A percentile compares a stretch with the other conserved stretches of the same genome.
These are phyloP conservation scores for Colletotrichum sp. DNA, from an alignment of 2,329 filamentous ascomycete species.

Conservation along the genomic window DNA sequence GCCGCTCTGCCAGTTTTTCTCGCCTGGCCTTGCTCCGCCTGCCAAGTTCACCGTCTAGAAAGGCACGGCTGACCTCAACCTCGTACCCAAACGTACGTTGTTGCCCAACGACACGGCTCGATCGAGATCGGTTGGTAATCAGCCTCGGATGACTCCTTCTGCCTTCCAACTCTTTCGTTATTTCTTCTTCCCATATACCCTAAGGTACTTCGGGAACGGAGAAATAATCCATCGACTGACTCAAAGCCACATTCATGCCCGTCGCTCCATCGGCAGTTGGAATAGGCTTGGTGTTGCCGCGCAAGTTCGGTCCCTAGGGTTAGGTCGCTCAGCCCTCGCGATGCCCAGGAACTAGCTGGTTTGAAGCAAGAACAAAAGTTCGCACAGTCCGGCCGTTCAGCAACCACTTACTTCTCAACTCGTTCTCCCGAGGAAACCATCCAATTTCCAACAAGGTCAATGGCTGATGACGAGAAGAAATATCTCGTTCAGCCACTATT, in stretches of 20 bases:
- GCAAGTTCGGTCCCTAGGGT: background rate
- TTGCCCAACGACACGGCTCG: constrained; percentile 10
- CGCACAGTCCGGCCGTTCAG: background rate
- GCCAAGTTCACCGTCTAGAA: background rate
- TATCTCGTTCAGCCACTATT: constrained; percentile 7
- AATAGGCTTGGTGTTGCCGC: background rate
- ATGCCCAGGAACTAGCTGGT: background rate
- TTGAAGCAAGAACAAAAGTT: background rate
- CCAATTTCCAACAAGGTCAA: constrained; percentile 21
- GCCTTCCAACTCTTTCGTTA: background rate
- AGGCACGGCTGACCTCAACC: constrained; percentile 11
- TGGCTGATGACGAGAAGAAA: constrained; percentile 10
- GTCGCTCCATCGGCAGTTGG: background rate
- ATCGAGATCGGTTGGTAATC: constrained; percentile 7
- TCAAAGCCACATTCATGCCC: constrained; percentile 17
- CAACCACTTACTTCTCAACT: background rate
- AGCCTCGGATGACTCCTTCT: background rate
- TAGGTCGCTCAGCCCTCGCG: background rate
- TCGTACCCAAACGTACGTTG: constrained; percentile 14
- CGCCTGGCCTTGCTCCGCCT: background rate
- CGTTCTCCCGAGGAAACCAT: background rate
- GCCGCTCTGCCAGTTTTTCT: background rate
- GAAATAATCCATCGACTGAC: background rate
- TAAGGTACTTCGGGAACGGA: background rate
- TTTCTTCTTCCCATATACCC: background rate